These are phyloP conservation scores for Aureobasidium sp. DNA, from an alignment of 2,329 filamentous ascomycete species.

Conservation along the genomic window DNA sequence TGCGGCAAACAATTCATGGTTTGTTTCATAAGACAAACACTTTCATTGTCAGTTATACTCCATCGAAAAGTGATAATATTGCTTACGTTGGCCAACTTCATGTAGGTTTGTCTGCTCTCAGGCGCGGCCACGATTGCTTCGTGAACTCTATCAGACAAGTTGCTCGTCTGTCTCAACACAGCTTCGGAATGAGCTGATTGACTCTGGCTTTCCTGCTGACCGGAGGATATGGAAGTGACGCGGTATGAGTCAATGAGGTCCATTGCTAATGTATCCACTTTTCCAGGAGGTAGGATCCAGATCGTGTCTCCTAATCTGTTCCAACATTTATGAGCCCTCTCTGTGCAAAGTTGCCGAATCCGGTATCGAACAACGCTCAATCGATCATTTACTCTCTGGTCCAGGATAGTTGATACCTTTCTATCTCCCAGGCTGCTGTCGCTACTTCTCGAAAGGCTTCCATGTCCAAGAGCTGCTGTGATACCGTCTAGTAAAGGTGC, in stretches of 20 bases:
- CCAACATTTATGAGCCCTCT: not conserved
- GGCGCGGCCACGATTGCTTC: not conserved
- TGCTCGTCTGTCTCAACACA: not conserved
- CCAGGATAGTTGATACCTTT: not conserved
- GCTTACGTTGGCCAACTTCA: not conserved
- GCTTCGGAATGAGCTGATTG: not conserved
- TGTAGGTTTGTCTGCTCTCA: not conserved
- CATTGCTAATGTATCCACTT: not conserved
- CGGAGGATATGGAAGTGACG: not conserved
- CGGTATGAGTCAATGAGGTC: not conserved
- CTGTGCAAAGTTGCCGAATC: not conserved
- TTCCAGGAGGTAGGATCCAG: not conserved
- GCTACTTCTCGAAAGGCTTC: too few species aligned
- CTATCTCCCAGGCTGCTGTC: not conserved
- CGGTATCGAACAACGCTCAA: not conserved
- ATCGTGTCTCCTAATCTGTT: not conserved
- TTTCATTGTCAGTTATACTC: not conserved
- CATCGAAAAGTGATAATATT: not conserved
- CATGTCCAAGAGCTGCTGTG: too few species aligned
- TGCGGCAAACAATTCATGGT: not conserved
- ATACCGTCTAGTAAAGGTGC: too few species aligned
- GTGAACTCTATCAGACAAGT: not conserved
- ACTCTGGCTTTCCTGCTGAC: not conserved
- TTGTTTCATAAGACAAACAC: not conserved
- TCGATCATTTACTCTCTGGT: not conserved